Evolutionary conservation across 2,329 filamentous ascomycete species (phyloP).

Genomic region (Catunica adiposa): DNA sequence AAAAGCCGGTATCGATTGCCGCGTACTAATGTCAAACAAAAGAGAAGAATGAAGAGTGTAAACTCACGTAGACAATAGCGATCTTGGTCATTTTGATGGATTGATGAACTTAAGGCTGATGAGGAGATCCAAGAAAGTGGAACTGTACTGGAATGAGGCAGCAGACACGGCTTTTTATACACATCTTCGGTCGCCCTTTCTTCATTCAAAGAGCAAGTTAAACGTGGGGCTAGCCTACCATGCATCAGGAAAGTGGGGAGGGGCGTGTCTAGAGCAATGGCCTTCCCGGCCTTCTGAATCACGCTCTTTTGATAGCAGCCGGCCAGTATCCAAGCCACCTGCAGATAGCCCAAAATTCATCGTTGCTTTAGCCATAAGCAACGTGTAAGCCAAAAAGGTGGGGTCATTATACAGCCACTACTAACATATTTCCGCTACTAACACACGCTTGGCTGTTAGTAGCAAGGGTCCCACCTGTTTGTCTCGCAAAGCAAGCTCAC

Average conservation of each 20-base stretch:
- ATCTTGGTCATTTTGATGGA: conserved; percentile 58
- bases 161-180: background rate
- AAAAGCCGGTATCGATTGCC: too few species aligned
- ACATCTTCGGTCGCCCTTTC: too few species aligned
- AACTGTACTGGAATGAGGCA: background rate
- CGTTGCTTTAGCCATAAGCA: background rate
- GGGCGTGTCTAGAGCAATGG: background rate
- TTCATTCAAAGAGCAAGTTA: background rate
- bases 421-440: background rate
- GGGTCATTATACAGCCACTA: background rate
- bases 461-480: background rate
- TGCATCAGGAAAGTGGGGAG: background rate
- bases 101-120: background rate
- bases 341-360: background rate
- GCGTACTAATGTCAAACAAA: background rate
- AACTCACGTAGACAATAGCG: conserved; percentile 72
- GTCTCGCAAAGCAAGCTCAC: background rate
- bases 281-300: too few species aligned
- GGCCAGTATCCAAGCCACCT: background rate
- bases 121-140: background rate
- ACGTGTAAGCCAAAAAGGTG: background rate
- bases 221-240: background rate
- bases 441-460: background rate
- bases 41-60: background rate
- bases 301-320: too few species aligned